These are phyloP conservation scores for Nicotiana undulata DNA, from an alignment of 257 asterid genomes.

Conservation along the genomic window DNA sequence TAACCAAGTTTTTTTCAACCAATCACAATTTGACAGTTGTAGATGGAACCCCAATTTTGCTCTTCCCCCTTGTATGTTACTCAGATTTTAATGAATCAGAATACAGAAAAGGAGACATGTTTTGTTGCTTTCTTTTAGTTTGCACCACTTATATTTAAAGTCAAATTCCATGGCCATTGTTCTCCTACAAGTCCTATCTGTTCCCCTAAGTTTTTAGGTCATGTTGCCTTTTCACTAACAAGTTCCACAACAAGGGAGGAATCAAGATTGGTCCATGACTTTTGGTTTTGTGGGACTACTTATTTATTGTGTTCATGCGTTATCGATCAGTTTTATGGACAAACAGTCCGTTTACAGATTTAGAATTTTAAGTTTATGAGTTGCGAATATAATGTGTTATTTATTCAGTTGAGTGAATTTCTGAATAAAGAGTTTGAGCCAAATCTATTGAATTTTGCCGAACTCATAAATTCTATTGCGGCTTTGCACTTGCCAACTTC, in stretches of 20 bases:
- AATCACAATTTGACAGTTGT: not conserved
- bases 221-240: constrained; percentile 19
- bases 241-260: not conserved
- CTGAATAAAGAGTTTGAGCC: too few species aligned
- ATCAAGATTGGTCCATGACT: not conserved
- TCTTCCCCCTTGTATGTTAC: not conserved
- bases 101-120: constrained; percentile 20
- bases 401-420: too few species aligned
- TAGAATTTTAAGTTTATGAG: too few species aligned
- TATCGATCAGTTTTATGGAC: not conserved
- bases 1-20: not conserved
- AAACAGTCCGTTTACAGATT: too few species aligned
- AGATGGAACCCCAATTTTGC: not conserved
- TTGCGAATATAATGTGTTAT: too few species aligned
- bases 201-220: constrained; percentile 15
- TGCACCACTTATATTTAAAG: constrained; percentile 43
- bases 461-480: too few species aligned
- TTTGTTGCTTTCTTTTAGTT: constrained; percentile 46
- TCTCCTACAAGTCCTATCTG: constrained; percentile 37
- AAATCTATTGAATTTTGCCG: too few species aligned
- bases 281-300: constrained; percentile 6
- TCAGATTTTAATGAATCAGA: not conserved
- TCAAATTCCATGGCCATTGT: constrained; percentile 26
- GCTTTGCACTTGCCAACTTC: not conserved
- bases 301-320: not conserved